Conservation (phyloP, 768 basidiomycete species). For the Psilocybe tampanensis region DNA sequence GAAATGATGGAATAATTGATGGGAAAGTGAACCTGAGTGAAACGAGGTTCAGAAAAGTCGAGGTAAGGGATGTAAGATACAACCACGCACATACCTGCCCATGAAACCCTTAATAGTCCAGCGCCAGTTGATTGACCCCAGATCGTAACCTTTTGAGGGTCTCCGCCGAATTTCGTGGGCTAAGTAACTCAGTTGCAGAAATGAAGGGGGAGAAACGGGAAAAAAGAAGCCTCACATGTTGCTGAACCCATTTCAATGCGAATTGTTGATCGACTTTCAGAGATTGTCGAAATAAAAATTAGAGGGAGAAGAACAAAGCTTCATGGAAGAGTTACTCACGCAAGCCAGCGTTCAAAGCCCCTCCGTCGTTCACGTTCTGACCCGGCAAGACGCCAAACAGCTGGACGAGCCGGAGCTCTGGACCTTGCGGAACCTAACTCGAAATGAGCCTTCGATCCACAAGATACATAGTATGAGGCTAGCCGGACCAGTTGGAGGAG, state of each 20-base stretch:
- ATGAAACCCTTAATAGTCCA: slow-evolving; percentile 23
- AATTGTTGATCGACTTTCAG: slow-evolving; percentile 47
- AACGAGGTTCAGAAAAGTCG: neutral
- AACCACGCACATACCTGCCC: neutral
- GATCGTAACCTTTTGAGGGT: slow-evolving; percentile 40
- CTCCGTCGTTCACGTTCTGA: slow-evolving; percentile 38
- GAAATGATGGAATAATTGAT: neutral
- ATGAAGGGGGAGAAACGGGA: neutral
- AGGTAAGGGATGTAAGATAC: neutral
- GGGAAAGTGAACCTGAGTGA: neutral
- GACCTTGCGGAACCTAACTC: slow-evolving; percentile 40
- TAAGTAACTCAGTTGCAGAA: slow-evolving; percentile 18
- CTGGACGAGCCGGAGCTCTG: slow-evolving; percentile 33
- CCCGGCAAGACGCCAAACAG: slow-evolving; percentile 50
- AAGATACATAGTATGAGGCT: too few species aligned
- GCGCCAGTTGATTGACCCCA: slow-evolving; percentile 50
- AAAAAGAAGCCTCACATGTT: slow-evolving; percentile 34
- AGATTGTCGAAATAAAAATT: too few species aligned
- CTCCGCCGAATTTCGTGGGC: slow-evolving; percentile 44
- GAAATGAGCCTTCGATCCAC: too few species aligned
- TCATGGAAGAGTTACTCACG: too few species aligned
- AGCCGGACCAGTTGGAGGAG: slow-evolving; percentile 47
- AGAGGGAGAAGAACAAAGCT: too few species aligned
- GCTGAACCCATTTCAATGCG: slow-evolving; percentile 44
- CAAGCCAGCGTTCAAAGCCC: slow-evolving; percentile 51